Evolutionary conservation across 768 basidiomycete species (phyloP).

Genomic region (Collybiopsis confluens): DNA sequence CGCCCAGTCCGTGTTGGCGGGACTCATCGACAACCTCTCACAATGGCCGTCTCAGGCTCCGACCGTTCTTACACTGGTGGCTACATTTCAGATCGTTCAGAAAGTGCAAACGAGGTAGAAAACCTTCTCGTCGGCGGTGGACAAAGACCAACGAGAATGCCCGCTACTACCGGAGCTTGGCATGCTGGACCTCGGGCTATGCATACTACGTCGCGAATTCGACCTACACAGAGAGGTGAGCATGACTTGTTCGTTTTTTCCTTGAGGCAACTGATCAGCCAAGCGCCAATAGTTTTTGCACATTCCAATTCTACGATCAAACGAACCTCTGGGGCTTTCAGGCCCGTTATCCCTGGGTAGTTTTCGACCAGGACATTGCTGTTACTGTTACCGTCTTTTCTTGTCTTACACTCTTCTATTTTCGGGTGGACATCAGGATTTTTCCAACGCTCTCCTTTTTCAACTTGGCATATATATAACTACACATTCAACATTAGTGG

Average conservation of each 20-base stretch:
- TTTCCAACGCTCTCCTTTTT: too few relatives aligned
- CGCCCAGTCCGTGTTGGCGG: conserved; percentile 27
- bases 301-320: background rate
- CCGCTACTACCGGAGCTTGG: conserved; percentile 32
- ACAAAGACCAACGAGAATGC: conserved; percentile 15
- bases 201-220: conserved; percentile 13
- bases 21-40: conserved; percentile 45
- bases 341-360: conserved; percentile 1
- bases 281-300: conserved; percentile 8
- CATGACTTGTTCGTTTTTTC: too few relatives aligned
- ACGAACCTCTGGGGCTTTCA: conserved; percentile 9
- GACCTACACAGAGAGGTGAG: conserved; percentile 16
- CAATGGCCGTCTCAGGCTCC: conserved; percentile 29
- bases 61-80: conserved; percentile 39
- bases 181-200: conserved; percentile 17
- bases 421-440: too few relatives aligned
- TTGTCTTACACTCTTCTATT: too few relatives aligned
- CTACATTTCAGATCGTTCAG: conserved; percentile 53
- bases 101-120: conserved; percentile 73
- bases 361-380: too few relatives aligned
- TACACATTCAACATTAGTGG: too few relatives aligned
- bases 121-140: conserved; percentile 42
- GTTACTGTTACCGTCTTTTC: too few relatives aligned
- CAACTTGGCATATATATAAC: too few relatives aligned
- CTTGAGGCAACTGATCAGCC: too few relatives aligned